Percentiles rank a stretch among this genome's conserved stretches.
These are phyloP conservation scores for Pleurotus tuber-regium DNA, from an alignment of 768 basidiomycete genomes.

Conservation along the genomic window DNA sequence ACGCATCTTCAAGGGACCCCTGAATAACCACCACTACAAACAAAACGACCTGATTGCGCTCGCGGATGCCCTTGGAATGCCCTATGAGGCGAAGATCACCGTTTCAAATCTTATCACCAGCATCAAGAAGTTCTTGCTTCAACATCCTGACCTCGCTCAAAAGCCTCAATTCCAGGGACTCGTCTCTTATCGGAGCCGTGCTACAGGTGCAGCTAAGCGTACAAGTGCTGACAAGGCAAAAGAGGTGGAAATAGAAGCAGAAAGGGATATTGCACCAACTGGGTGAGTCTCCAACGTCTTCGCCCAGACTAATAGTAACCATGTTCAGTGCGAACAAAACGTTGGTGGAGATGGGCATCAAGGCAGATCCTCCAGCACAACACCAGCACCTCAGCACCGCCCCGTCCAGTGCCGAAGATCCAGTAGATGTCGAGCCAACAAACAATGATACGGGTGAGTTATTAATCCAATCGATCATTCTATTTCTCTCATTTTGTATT, in stretches of 20 bases:
- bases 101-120: not conserved
- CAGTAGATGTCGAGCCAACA: not conserved
- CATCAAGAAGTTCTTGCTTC: not conserved
- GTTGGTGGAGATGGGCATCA: not conserved
- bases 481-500: no score
- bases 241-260: not conserved
- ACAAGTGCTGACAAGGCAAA: not conserved
- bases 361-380: slow-evolving; percentile 6
- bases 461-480: no score
- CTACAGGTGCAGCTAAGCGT: not conserved
- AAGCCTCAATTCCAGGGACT: not conserved
- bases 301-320: not conserved
- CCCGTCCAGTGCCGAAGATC: not conserved
- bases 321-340: not conserved
- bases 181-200: not conserved
- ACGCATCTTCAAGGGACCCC: not conserved
- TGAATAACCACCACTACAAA: not conserved
- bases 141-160: not conserved
- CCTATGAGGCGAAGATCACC: not conserved
- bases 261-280: not conserved
- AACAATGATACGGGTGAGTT: not conserved
- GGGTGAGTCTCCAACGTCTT: not conserved
- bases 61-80: not conserved
- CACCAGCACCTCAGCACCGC: not conserved
- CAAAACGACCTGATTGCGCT: not conserved